Percentiles rank a stretch among this genome's conserved stretches.
Conservation (phyloP, 768 basidiomycete species). For the Podaxis sp. region DNA sequence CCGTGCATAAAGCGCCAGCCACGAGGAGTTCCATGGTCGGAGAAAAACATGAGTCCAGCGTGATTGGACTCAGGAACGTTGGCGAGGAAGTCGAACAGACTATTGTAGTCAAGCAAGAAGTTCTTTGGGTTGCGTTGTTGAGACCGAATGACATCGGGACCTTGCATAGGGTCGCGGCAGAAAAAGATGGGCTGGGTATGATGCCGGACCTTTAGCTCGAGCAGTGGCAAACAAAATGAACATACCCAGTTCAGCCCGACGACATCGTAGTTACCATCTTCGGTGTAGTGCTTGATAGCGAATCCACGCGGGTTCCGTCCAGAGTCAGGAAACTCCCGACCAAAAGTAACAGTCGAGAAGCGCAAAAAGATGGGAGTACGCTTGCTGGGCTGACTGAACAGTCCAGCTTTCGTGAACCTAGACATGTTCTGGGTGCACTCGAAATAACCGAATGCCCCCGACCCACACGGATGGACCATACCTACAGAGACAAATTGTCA, state of each 20-base stretch:
- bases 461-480: conserved; percentile 11
- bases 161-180: conserved; percentile 12
- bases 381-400: conserved; percentile 6
- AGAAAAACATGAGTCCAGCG: conserved; percentile 13
- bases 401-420: conserved; percentile 11
- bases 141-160: conserved; percentile 13
- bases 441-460: conserved; percentile 12
- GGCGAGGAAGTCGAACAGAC: conserved; percentile 12
- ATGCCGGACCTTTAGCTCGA: not conserved
- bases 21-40: conserved; percentile 10
- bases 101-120: conserved; percentile 10
- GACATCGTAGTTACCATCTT: conserved; percentile 13
- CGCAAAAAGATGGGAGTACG: conserved; percentile 10
- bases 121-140: conserved; percentile 12
- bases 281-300: conserved; percentile 14
- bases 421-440: conserved; percentile 13
- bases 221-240: not conserved
- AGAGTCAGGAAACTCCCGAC: conserved; percentile 11
- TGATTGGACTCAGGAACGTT: conserved; percentile 13
- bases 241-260: conserved; percentile 11
- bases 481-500: not conserved
- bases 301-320: conserved; percentile 13
- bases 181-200: conserved; percentile 8
- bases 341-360: conserved; percentile 14
- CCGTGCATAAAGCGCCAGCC: conserved; percentile 12